These are phyloP conservation scores for Podila horticola DNA, from an alignment of 192 early-diverging fungal genomes.

Conservation along the genomic window DNA sequence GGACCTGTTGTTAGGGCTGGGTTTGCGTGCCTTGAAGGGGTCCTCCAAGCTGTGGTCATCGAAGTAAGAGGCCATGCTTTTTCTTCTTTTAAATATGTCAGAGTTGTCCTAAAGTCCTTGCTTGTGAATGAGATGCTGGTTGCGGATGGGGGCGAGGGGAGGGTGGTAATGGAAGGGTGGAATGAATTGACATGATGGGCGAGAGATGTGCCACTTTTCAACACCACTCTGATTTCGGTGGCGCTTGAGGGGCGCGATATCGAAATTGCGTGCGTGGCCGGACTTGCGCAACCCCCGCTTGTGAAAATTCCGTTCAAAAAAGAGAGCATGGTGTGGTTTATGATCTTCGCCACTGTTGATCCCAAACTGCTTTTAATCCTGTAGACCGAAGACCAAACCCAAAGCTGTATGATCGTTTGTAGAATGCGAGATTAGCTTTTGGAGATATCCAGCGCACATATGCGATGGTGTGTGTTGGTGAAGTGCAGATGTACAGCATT, in stretches of 20 bases:
- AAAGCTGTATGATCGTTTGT: too few relatives aligned
- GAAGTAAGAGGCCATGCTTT: slow-evolving; percentile 36
- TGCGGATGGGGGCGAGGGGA: neutral
- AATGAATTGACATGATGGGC: neutral
- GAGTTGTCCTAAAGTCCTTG: neutral
- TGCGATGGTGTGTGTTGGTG: too few relatives aligned
- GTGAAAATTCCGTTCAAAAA: too few relatives aligned
- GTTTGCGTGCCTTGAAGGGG: slow-evolving; percentile 26
- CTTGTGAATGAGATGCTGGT: neutral
- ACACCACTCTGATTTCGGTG: too few relatives aligned
- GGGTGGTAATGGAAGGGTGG: neutral
- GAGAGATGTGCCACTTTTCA: neutral
- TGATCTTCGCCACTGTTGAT: too few relatives aligned
- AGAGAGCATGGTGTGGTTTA: too few relatives aligned
- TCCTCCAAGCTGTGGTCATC: slow-evolving; percentile 47
- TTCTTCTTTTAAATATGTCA: neutral
- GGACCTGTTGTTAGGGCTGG: slow-evolving; percentile 10
- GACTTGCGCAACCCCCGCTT: too few relatives aligned
- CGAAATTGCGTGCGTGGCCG: neutral
- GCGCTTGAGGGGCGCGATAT: neutral
- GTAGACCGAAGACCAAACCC: too few relatives aligned
- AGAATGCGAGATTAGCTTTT: too few relatives aligned
- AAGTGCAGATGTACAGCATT: too few relatives aligned
- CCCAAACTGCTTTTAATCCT: too few relatives aligned
- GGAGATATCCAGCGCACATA: too few relatives aligned